Evolutionary conservation across 169 alveolate species (phyloP), one percentile per base, ranked within the genome.

Genomic region (Perkinsus olseni): DNA sequence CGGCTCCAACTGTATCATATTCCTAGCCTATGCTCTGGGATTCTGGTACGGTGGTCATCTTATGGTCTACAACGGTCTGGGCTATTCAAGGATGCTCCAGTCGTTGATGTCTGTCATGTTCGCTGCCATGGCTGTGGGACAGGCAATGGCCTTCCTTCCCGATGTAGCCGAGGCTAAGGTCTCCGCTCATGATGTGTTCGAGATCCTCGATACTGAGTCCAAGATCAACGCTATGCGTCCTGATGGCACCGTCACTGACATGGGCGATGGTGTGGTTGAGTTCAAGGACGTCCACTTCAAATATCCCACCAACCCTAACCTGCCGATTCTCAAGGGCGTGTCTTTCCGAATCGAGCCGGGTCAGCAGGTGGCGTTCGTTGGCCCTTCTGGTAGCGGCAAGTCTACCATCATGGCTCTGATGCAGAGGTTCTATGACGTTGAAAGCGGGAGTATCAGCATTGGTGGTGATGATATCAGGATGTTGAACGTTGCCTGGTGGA

Each of bases 351-450:
- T 98, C 31, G 93, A 95, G 40, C 96, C 98, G 28, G 99, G 99
- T 48, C 96, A 97, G 74, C 95, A 95, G 38, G 96, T 98, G 17
- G 99, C 98, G 74, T 94, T 98, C 74, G 98, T 97, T 91, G 99
- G 99, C 0, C 96, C 96, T 10, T 97, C 99, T 0, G 99, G 97
- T 24, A 94, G 96, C 3, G 97, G 97, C 38, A 96, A 96, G 94
- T 95, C 97, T 4, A 96, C 97, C 0, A 91, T 96, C 28, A 91
- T 95, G 62, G 94, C 95, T 39, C 93, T 96, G 91, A 74, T 96
- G 39, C 96, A 95, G 74, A 95, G 97, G 10, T 93, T 96, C 48
- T 96, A 96, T 92, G 97, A 96, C 91, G 91, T 94, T 0, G 92
- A 39, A 39, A 45, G 92, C 4, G 98, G 98, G 6, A 92, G 92